Evolutionary conservation across 306 rosid genomes (phyloP), one percentile per base, ranked within the genome.

Genomic region (Fragaria iinumae): DNA sequence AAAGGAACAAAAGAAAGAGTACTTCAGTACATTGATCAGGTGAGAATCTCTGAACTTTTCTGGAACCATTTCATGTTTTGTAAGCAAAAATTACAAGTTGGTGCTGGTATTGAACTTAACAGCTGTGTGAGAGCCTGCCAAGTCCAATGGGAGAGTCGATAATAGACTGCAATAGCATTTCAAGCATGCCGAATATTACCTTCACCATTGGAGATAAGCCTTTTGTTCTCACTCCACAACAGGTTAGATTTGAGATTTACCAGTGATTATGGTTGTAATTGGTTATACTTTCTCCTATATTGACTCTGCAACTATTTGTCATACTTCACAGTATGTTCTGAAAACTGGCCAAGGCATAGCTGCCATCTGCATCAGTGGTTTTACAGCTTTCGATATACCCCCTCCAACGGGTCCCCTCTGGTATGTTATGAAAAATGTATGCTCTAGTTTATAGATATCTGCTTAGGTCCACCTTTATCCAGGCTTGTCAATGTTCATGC

Each of bases 391-490:
- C 21, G 95, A 93, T 80, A 65, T 93, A 20, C 83, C 96, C 82
- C 90, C 93, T 68, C 90, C 97, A 14, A 74, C 69, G 43, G 98
- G 95, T 71, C 97, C 97, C 68, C 89, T 93, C 14, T 93, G 98
- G 98, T 93, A 91, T 43, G 43, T 65, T 53, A 36, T 48, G 74
- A 65, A 49, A 10, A 45, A 23, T 69, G 52, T 0, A 41, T 21
- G 1, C 16, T 39, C 11, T 23, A 34, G 27, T 49, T 2, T 49
- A 44, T 50, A 50, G 8, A 5, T n/a, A 25, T 23, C 45, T n/a
- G n/a, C 23, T 12, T 10, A 52, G 6, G 6, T 62, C 2, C 49
- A 47, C 27, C 16, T 52, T 23, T 8, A 18, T 72, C 11, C 1
- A 27, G 17, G 74, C 56, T 75, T 45, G 8, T 18, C 34, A 52